Evolutionary conservation across 108 stramenopile species (phyloP), one percentile per base, ranked within the genome.

Genomic region (Fragilaria radians): DNA sequence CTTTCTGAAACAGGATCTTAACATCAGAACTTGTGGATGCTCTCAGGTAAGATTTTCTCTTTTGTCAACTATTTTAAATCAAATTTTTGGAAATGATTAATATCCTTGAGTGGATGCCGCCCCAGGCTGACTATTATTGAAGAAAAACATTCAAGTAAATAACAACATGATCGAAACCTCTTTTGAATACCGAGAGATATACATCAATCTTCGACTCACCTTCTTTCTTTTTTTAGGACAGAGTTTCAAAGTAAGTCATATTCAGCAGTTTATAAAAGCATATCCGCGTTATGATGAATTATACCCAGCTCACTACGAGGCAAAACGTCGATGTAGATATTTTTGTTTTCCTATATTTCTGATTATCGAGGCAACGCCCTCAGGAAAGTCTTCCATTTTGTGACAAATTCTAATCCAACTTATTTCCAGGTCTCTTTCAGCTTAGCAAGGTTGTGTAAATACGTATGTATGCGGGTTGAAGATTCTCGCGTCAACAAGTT

Each of bases 291-390:
- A 52, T 59, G 75, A 77, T 59, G 75, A 82, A 34, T 77, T 36
- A 54, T 71, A 78, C 80, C 80, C 80, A 82, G 80, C 80, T 82
- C 80, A 77, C 80, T 82, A 78, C 77, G 77, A 82, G 80, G 32
- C 64, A 70, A 63, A 73, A 77, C 54, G 53, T 55, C 80, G 74
- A 78, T 82, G 80, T 77, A 81, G 80, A 81, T 67, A 74, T 71
- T 52, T 67, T 73, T 65, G 63, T 25, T 77, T 74, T 71, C 63
- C 70, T 78, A 65, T 27, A 26, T 64, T 48, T 62, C 24, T 63
- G 46, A 53, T 33, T 56, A 66, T 27, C 65, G 65, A 58, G 19
- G 18, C 26, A 3, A 7, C 3, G 26, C n/a, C n/a, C n/a, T n/a
- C n/a, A n/a, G n/a, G n/a, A n/a, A n/a, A n/a, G n/a, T n/a, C n/a